Evolutionary conservation across 1,139 yeast species (phyloP).

Genomic region (Debaryomycetaceae sp.): DNA sequence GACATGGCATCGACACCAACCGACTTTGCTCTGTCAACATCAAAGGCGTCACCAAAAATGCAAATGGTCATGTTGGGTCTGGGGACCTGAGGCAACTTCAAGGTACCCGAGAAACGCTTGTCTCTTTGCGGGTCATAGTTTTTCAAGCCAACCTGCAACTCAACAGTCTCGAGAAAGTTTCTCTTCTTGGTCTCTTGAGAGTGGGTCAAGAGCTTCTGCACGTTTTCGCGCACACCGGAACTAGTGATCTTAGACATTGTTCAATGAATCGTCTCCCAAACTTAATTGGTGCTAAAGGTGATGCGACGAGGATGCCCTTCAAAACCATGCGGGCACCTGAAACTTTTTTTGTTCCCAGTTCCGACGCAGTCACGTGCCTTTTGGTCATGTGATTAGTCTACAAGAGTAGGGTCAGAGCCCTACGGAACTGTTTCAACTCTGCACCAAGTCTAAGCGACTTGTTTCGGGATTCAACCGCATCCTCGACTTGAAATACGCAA

Average conservation of each 20-base stretch:
- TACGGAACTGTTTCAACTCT: no score
- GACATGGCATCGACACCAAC: slow-evolving; percentile 99
- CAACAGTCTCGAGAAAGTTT: slow-evolving; percentile 99
- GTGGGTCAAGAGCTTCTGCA: slow-evolving; percentile 81
- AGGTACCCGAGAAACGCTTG: slow-evolving; percentile 99
- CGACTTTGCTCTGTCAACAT: slow-evolving; percentile 99
- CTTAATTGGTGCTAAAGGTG: slow-evolving; percentile 34
- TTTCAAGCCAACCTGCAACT: slow-evolving; percentile 99
- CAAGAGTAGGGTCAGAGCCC: no score
- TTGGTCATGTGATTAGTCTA: no score
- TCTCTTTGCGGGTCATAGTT: slow-evolving; percentile 99
- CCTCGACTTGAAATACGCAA: no score
- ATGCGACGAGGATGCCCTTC: slow-evolving; percentile 40
- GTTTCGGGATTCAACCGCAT: no score
- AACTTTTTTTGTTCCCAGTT: no score
- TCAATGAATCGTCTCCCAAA: slow-evolving; percentile 59
- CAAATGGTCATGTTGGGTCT: slow-evolving; percentile 99
- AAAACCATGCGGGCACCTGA: no score
- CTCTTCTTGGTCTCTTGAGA: slow-evolving; percentile 98
- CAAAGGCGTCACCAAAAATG: slow-evolving; percentile 99
- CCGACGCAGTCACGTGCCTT: no score
- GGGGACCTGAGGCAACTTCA: slow-evolving; percentile 98
- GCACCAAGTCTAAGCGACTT: no score
- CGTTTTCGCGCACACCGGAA: slow-evolving; percentile 94
- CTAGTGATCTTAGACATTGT: slow-evolving; percentile 90